Base-by-base conservation (phyloP, 2,329 filamentous ascomycete species). In the Dothideomycetes sp. region DNA sequence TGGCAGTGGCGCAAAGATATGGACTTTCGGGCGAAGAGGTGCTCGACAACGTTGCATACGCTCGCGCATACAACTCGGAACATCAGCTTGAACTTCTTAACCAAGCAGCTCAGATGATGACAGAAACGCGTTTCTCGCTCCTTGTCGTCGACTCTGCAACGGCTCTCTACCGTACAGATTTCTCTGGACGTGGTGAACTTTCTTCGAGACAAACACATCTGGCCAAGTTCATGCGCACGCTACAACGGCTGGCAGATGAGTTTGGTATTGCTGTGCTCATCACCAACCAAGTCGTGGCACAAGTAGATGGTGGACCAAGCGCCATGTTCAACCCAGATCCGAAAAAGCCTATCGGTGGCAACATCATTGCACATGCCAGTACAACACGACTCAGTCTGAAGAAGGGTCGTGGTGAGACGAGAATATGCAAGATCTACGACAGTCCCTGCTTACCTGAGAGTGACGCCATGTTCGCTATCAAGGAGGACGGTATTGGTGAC, bases 291-390 rank as follows among this genome's bases (percentile, higher is more conserved):
- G 91, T 98, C 20, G 93, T 98, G 28, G 91, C 91, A 8, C 93
- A 98, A 62, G 91, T 98, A 7, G 91, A 98, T 57, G 91, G 91
- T 48, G 91, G 91, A 3, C 88, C 89, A 20, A 89, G 83, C 56
- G 80, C 89, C 47, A 98, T 98, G 91, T 98, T 94, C 70, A 98
- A 98, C 53, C 91, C 93, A 0, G 93, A 98, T 56, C 91, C 91
- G 6, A 98, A 98, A 74, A 98, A 98, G 64, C 91, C 91, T 0
- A 95, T 98, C 59, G 91, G 91, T 51, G 91, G 91, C 49, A 96
- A 98, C 63, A 98, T 98, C 51, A 96, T 98, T 59, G 91, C 93
- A 3, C 91, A 98, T 61, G 88, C 91, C 38, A 94, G 86, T 57
- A 98, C 91, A 1, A 98, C 91, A 2, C 75, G 91, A 56, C 74